Conservation (phyloP, 805 yeast species). For the Metschnikowia proteae region DNA sequence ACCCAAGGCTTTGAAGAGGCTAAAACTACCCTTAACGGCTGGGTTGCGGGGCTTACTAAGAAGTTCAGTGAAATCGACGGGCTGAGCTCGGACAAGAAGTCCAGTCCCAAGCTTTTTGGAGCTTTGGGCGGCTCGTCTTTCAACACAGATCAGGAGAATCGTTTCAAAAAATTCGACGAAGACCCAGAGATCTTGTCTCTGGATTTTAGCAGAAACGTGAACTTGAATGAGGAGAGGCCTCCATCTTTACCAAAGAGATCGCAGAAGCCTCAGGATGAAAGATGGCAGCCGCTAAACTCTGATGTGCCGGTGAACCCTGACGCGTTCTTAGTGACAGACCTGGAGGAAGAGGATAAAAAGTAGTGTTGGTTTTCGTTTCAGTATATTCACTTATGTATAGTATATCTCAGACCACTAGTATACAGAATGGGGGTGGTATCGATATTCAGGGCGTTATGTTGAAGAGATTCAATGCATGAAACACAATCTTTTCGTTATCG, state of each 20-base stretch:
- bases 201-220: conserved; percentile 47
- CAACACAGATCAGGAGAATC: conserved; percentile 23
- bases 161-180: conserved; percentile 39
- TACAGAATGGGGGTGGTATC: conserved; percentile 9
- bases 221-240: conserved; percentile 29
- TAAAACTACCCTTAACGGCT: conserved; percentile 64
- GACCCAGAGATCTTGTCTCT: conserved; percentile 52
- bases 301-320: conserved; percentile 40
- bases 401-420: conserved; percentile 5
- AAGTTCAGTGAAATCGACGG: conserved; percentile 27
- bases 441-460: conserved; percentile 8
- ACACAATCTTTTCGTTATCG: conserved; percentile 14
- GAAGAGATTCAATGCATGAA: conserved; percentile 17
- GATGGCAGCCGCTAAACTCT: conserved; percentile 39
- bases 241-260: conserved; percentile 25
- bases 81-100: conserved; percentile 9
- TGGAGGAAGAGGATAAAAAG: conserved; percentile 37
- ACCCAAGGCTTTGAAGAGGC: conserved; percentile 80
- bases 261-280: conserved; percentile 13
- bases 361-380: not conserved
- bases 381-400: conserved; percentile 2
- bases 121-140: conserved; percentile 46
- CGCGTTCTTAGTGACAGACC: conserved; percentile 43
- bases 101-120: conserved; percentile 38
- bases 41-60: conserved; percentile 71